Evolutionary conservation across 1,139 yeast genomes (phyloP).

Genomic region (Pichia sp.): DNA sequence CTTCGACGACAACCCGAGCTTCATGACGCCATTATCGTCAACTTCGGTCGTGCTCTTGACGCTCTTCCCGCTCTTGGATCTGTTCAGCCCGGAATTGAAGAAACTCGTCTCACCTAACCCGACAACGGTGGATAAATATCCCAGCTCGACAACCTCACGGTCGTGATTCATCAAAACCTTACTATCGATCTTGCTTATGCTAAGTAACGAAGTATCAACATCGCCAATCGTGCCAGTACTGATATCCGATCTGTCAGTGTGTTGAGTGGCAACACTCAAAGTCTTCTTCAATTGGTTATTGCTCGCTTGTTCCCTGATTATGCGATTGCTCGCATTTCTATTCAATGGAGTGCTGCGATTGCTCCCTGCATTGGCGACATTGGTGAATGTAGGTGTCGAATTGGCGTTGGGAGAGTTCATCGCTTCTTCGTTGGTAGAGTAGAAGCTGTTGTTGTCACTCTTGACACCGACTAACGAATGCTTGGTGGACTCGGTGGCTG

Average conservation of each 20-base stretch:
- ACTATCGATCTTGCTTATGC: slow-evolving; percentile 4
- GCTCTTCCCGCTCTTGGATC: slow-evolving; percentile 5
- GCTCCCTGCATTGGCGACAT: background rate
- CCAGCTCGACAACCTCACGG: slow-evolving; percentile 16
- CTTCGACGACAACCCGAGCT: background rate
- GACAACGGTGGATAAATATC: slow-evolving; percentile 27
- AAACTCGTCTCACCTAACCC: slow-evolving; percentile 32
- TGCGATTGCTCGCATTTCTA: slow-evolving; percentile 9
- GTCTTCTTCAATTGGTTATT: background rate
- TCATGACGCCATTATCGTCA: background rate
- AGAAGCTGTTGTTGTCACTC: slow-evolving; percentile 4
- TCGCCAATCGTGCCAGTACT: too few species aligned
- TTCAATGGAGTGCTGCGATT: too few species aligned
- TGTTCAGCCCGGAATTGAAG: slow-evolving; percentile 18
- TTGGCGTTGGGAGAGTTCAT: too few species aligned
- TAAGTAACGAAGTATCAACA: background rate
- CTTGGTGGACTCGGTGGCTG: background rate
- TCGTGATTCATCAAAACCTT: slow-evolving; percentile 1
- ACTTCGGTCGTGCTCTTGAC: background rate
- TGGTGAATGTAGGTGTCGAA: too few species aligned
- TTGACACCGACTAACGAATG: slow-evolving; percentile 4
- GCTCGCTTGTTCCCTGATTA: background rate
- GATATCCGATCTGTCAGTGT: background rate
- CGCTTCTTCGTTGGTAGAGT: slow-evolving; percentile 1
- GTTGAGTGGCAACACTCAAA: background rate